Percentiles rank a stretch among this genome's conserved stretches.
These are phyloP conservation scores for Bipolaris sorokiniana DNA, from an alignment of 2,329 filamentous ascomycete genomes.

Conservation along the genomic window DNA sequence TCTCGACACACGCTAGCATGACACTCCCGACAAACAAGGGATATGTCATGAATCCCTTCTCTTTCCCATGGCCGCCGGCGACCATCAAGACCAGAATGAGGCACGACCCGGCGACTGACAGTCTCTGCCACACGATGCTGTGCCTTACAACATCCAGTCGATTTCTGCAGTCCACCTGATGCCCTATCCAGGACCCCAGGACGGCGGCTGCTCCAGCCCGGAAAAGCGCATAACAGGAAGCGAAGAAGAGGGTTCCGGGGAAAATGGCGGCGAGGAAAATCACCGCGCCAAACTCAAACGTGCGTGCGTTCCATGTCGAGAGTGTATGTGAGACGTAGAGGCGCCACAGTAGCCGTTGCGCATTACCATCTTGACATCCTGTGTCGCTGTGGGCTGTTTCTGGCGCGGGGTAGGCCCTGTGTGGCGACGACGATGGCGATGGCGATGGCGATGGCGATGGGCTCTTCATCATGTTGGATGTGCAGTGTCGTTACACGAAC, in stretches of 20 bases:
- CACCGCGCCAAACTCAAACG: constrained; percentile 59
- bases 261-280: constrained; percentile 56
- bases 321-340: constrained; percentile 57
- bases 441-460: neutral
- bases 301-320: constrained; percentile 57
- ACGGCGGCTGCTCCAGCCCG: constrained; percentile 64
- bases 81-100: constrained; percentile 33
- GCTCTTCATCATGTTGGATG: constrained; percentile 7
- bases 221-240: constrained; percentile 71
- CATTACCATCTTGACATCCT: constrained; percentile 6
- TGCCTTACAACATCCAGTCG: constrained; percentile 49
- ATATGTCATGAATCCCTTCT: constrained; percentile 33
- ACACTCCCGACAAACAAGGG: constrained; percentile 46
- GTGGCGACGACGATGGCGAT: neutral
- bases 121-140: constrained; percentile 50
- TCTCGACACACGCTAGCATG: constrained; percentile 70
- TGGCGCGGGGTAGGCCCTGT: constrained; percentile 12
- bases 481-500: neutral
- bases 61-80: neutral
- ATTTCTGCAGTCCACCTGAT: constrained; percentile 61
- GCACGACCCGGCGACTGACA: constrained; percentile 44
- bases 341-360: constrained; percentile 31
- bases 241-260: constrained; percentile 65
- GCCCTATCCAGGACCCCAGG: constrained; percentile 65
- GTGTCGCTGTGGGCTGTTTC: neutral